phyloP scores from a whole-genome alignment of 371 early-diverging fungal genomes.

The Lichtheimia ornata region DNA sequence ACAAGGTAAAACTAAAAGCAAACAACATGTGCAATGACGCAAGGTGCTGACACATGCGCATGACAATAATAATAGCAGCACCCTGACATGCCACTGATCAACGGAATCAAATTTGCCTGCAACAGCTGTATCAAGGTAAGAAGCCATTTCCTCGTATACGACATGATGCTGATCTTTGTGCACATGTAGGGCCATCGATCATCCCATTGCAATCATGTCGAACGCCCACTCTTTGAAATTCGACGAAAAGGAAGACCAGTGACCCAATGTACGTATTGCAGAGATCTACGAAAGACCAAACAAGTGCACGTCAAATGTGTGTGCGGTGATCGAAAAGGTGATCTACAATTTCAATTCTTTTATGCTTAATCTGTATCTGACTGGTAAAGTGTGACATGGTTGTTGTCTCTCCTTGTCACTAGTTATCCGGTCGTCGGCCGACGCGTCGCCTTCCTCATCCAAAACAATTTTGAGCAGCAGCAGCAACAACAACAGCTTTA shows the following conservation, averaged over 20 bases:
- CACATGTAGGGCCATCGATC: slow-evolving; percentile 61
- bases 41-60: no score
- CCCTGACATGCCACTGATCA: slow-evolving; percentile 15
- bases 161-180: not conserved
- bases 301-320: slow-evolving; percentile 33
- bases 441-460: not conserved
- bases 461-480: not conserved
- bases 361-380: not conserved
- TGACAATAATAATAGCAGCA: not conserved
- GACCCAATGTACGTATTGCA: slow-evolving; percentile 28
- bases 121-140: slow-evolving; percentile 35
- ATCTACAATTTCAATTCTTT: not conserved
- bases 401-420: not conserved
- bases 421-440: not conserved
- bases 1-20: slow-evolving; percentile 2
- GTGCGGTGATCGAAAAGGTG: slow-evolving; percentile 17
- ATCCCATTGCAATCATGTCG: slow-evolving; percentile 61
- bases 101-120: slow-evolving; percentile 37
- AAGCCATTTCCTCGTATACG: not conserved
- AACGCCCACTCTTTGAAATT: slow-evolving; percentile 41
- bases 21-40: slow-evolving; percentile 3
- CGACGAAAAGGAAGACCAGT: slow-evolving; percentile 29
- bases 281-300: slow-evolving; percentile 29
- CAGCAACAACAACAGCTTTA: not conserved
- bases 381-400: not conserved